Base-by-base conservation (phyloP, 208 protist species). In the Crithidia expoeki region DNA sequence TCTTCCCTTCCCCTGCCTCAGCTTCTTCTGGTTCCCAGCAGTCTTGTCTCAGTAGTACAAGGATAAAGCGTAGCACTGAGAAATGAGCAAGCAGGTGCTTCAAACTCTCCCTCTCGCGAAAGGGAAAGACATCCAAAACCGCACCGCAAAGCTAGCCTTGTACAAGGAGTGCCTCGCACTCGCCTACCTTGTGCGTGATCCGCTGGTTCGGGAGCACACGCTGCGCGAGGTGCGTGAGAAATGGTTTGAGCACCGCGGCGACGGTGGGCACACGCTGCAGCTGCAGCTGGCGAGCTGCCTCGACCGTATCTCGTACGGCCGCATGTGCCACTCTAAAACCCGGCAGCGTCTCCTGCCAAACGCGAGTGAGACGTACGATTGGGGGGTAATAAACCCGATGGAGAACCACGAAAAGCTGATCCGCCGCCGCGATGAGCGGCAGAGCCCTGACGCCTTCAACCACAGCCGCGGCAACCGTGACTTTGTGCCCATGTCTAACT, bases 401-500 rank as follows among this genome's bases (percentile, higher is more conserved):
- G 84, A 94, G 53, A 86, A 94, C 71, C 85, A 93, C 72, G 77
- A 87, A 47, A 76, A 79, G 60, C 47, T 86, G 2, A 89, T 89
- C 28, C 75, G 63, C 17, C 68, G 74, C 10, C 84, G 86, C 27
- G 77, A 87, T 2, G 89, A 93, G 57, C 81, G 82, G 38, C 76
- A 90, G 66, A 90, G 74, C 51, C 89, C 87, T 5, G 89, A 95
- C 62, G 89, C 89, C 4, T 93, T 90, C 74, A 86, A 88, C 27
- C 88, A 94, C 64, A 84, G 89, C 19, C 67, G 83, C 0, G 74
- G 74, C 7, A 91, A 90, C 42, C 85, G 92, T 11, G 89, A 94
- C 60, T 96, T 96, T 85, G 92, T 96, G n/a, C 92, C 92, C 28
- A 93, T 96, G 89, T 91, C 87, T 7, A 96, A 96, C 70, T 96